Conservation (phyloP, 768 basidiomycete species). For the Leucogyrophana mollusca region DNA sequence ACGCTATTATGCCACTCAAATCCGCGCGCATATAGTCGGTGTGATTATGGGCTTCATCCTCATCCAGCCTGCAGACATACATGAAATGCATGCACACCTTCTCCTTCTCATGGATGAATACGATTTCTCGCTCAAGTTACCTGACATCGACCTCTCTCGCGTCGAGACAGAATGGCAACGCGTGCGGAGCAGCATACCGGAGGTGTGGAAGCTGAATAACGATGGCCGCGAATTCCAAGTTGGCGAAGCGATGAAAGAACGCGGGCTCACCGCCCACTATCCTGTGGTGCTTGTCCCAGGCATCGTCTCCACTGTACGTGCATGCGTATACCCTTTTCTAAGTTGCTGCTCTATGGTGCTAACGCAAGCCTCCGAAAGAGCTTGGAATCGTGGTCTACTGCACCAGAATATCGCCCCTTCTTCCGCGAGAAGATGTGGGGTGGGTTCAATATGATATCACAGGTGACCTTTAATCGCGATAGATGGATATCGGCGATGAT, state of each 20-base stretch:
- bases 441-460: slow-evolving; percentile 79
- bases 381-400: slow-evolving; percentile 92
- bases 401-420: slow-evolving; percentile 79
- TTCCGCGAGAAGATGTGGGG: slow-evolving; percentile 90
- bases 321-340: background rate
- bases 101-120: slow-evolving; percentile 67
- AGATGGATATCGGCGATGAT: slow-evolving; percentile 89
- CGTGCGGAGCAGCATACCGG: slow-evolving; percentile 67
- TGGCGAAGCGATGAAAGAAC: slow-evolving; percentile 63
- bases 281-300: slow-evolving; percentile 89
- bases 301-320: slow-evolving; percentile 78
- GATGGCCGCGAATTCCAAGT: slow-evolving; percentile 81
- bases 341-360: background rate
- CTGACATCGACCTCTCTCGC: slow-evolving; percentile 63
- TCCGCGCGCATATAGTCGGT: slow-evolving; percentile 48
- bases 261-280: slow-evolving; percentile 66
- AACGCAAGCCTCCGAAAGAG: slow-evolving; percentile 43
- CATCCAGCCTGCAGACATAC: slow-evolving; percentile 64
- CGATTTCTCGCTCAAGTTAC: slow-evolving; percentile 62
- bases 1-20: slow-evolving; percentile 4
- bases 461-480: slow-evolving; percentile 80
- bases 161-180: slow-evolving; percentile 73
- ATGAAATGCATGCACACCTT: slow-evolving; percentile 68
- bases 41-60: slow-evolving; percentile 60
- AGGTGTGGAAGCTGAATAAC: slow-evolving; percentile 78